These are phyloP conservation scores for Lentinula edodes DNA, from an alignment of 768 basidiomycete species.

Conservation along the genomic window DNA sequence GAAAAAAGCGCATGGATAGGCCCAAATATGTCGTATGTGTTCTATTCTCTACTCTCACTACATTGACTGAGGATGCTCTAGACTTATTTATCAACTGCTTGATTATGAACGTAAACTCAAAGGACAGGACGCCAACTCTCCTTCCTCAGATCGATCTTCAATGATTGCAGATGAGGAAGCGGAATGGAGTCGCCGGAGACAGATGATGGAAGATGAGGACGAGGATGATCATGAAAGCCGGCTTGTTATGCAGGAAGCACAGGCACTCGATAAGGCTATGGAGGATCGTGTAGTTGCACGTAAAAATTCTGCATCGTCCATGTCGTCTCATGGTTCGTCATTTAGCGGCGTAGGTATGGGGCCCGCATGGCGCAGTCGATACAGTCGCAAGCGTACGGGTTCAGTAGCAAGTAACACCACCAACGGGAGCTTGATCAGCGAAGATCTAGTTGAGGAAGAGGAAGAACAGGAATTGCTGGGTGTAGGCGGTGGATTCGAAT, in stretches of 20 bases:
- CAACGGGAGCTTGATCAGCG: constrained; percentile 64
- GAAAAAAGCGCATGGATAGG: constrained; percentile 83
- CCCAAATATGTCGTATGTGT: constrained; percentile 90
- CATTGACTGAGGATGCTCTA: constrained; percentile 20
- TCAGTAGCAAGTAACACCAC: constrained; percentile 73
- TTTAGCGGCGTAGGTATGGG: constrained; percentile 62
- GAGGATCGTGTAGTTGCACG: constrained; percentile 75
- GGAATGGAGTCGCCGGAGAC: constrained; percentile 74
- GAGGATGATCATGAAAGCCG: constrained; percentile 48
- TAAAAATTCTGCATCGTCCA: constrained; percentile 62
- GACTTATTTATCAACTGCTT: constrained; percentile 88
- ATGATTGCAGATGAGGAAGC: constrained; percentile 61
- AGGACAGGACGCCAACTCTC: constrained; percentile 42
- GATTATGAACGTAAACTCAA: constrained; percentile 82
- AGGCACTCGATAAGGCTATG: constrained; percentile 82
- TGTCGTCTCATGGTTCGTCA: constrained; percentile 38
- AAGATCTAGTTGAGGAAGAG: constrained; percentile 77
- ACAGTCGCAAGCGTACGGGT: constrained; percentile 61
- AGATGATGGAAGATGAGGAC: constrained; percentile 49
- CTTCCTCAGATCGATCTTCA: constrained; percentile 49
- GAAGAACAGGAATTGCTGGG: constrained; percentile 72
- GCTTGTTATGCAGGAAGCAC: constrained; percentile 71
- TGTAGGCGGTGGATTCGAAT: constrained; percentile 60
- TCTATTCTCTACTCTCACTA: constrained; percentile 4
- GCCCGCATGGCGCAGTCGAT: constrained; percentile 58